Evolutionary conservation across 768 basidiomycete genomes (phyloP), one percentile per base, ranked within the genome.

Genomic region (button mushroom (Agaricus bisporus)): DNA sequence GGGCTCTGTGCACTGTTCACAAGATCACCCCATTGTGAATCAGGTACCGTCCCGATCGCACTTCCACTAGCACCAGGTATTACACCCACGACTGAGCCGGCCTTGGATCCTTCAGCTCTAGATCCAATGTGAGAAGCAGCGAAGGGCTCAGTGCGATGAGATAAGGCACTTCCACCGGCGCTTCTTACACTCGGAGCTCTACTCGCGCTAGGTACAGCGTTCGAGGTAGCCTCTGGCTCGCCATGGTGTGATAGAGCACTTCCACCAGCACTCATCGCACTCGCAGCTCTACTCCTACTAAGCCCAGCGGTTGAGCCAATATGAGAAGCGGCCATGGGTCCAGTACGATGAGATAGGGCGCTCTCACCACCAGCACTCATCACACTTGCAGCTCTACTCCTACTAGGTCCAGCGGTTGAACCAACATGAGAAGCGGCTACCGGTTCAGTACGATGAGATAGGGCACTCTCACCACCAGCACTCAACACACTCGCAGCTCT

Each of bases 101-200:
- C 28, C 12, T 28, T 26, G 25, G 49, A 51, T 10, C 46, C 46
- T 51, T 32, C 42, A 14, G 51, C 51, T 25, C 35, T 45, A 5
- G 42, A 37, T 4, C 42, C 14, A 43, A 41, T 25, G 14, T 28
- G 14, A 48, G 28, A 22, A 28, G 20, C 48, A 36, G 36, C 11
- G 1, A 5, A 20, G 9, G 32, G 17, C 11, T 38, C 48, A n/a
- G 48, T 48, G 7, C 36, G 35, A 5, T 39, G 48, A 25, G 36
- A 38, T 5, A 48, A 25, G 1, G 35, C 36, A 26, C 48, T 48
- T 20, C 48, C 20, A 11, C 36, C 48, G 25, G 48, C 48, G 22
- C 48, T 48, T 15, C 48, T 37, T 8, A 48, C 48, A 26, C 51
- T 52, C 14, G 26, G 43, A 8, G 51, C 43, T 45, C 35, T 25